Conservation (phyloP, 495 filamentous ascomycete genomes). For the Talaromyces borbonicus region DNA sequence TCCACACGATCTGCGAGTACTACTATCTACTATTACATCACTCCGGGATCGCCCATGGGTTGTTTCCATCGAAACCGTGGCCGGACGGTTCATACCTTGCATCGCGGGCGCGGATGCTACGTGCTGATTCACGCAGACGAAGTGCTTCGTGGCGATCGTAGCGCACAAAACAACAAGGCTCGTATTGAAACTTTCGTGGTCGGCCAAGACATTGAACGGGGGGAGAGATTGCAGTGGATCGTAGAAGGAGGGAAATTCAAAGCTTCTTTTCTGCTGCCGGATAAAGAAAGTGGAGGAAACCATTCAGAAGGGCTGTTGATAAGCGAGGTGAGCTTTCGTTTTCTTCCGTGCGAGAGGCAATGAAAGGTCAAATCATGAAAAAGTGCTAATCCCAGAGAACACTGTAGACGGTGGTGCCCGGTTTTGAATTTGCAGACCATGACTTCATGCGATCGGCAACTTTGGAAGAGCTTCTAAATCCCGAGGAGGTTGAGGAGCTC, state of each 20-base stretch:
- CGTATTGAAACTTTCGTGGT: slow-evolving; percentile 53
- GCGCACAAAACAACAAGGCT: slow-evolving; percentile 20
- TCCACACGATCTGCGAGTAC: slow-evolving; percentile 36
- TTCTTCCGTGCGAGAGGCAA: neutral
- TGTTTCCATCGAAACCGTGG: slow-evolving; percentile 52
- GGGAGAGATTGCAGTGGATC: slow-evolving; percentile 57
- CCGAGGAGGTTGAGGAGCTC: slow-evolving; percentile 37
- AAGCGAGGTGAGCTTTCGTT: slow-evolving; percentile 38
- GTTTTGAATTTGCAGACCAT: slow-evolving; percentile 56
- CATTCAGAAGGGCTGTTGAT: slow-evolving; percentile 45
- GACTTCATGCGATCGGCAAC: slow-evolving; percentile 42
- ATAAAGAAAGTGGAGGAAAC: slow-evolving; percentile 23
- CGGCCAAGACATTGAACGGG: slow-evolving; percentile 41
- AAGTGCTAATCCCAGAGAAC: neutral
- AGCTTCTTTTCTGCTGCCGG: slow-evolving; percentile 45
- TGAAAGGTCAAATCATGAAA: neutral
- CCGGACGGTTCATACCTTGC: slow-evolving; percentile 51
- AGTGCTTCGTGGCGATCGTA: slow-evolving; percentile 8
- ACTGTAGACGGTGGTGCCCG: slow-evolving; percentile 48
- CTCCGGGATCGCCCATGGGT: slow-evolving; percentile 41
- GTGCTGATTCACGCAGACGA: slow-evolving; percentile 48
- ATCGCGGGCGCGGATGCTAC: slow-evolving; percentile 49
- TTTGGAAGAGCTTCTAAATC: slow-evolving; percentile 37
- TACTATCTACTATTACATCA: slow-evolving; percentile 55
- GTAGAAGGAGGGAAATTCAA: slow-evolving; percentile 59